A percentile compares a stretch with the other conserved stretches of the same genome.
phyloP scores from a whole-genome alignment of 345 rosid species.

The Salix koriyanagi region DNA sequence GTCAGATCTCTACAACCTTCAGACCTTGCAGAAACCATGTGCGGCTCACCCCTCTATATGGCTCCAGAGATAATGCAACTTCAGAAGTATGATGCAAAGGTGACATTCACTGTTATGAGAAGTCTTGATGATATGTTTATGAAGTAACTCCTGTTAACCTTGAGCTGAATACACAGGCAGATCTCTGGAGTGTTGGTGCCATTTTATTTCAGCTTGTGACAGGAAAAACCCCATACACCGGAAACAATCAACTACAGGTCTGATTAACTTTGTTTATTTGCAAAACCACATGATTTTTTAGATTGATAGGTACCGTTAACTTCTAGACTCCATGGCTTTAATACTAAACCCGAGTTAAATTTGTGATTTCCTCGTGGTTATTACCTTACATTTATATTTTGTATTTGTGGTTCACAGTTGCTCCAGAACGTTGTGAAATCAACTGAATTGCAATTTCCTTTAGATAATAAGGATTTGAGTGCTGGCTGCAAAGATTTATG shows the following conservation, averaged over 20 bases:
- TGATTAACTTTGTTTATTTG: constrained; percentile 4
- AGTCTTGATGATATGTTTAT: background rate
- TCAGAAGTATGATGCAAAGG: constrained; percentile 98
- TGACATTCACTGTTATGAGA: constrained; percentile 29
- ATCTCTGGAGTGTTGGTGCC: constrained; percentile 99
- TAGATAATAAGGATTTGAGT: constrained; percentile 52
- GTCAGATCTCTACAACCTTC: constrained; percentile 86
- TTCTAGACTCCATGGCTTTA: background rate
- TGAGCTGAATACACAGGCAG: constrained; percentile 74
- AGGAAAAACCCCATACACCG: constrained; percentile 90
- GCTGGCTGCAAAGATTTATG: constrained; percentile 78
- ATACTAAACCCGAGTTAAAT: background rate
- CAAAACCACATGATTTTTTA: background rate
- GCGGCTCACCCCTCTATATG: constrained; percentile 99
- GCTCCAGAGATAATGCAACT: constrained; percentile 99
- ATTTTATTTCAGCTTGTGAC: constrained; percentile 92
- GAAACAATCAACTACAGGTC: constrained; percentile 88
- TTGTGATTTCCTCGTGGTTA: constrained; percentile 8
- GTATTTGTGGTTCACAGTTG: constrained; percentile 52
- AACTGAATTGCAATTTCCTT: constrained; percentile 73
- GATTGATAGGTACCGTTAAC: background rate
- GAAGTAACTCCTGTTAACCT: constrained; percentile 31
- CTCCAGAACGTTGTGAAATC: constrained; percentile 86
- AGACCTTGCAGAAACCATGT: constrained; percentile 94
- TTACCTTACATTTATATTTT: constrained; percentile 7